These are phyloP conservation scores for Chaetomium olivaceum DNA, from an alignment of 2,329 filamentous ascomycete species.

Conservation along the genomic window DNA sequence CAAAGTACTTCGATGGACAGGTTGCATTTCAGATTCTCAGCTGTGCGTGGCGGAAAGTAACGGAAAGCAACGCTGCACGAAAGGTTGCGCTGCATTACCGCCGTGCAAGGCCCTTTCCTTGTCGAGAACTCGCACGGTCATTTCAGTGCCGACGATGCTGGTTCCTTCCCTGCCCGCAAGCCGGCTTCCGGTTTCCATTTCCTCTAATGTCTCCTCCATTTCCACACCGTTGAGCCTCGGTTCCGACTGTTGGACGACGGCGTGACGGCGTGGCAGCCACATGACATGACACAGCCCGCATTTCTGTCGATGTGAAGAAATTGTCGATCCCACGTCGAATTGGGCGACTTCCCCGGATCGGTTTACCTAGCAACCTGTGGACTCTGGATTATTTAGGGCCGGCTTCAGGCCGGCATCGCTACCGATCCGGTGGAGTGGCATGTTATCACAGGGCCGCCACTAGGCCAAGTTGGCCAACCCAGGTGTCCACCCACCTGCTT, in stretches of 20 bases:
- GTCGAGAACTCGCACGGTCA: slow-evolving; percentile 5
- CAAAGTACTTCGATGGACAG: neutral
- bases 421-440: neutral
- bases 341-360: neutral
- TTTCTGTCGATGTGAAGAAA: neutral
- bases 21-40: slow-evolving; percentile 13
- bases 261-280: slow-evolving; percentile 20
- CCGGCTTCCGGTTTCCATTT: neutral
- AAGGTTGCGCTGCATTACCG: slow-evolving; percentile 12
- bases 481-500: neutral
- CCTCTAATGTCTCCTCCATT: neutral
- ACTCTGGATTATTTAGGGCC: neutral
- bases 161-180: neutral
- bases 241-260: slow-evolving; percentile 15
- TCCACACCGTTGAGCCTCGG: neutral
- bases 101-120: neutral
- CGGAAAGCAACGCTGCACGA: slow-evolving; percentile 19
- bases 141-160: neutral
- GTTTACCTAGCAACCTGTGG: slow-evolving; percentile 8
- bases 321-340: slow-evolving; percentile 7
- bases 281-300: slow-evolving; percentile 24
- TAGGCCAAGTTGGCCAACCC: neutral
- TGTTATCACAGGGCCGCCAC: neutral
- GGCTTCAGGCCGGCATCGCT: neutral
- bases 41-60: slow-evolving; percentile 13